Percentiles rank a stretch among this genome's conserved stretches.
Conservation (phyloP, 2,329 filamentous ascomycete genomes). For the Penicillium sp. region DNA sequence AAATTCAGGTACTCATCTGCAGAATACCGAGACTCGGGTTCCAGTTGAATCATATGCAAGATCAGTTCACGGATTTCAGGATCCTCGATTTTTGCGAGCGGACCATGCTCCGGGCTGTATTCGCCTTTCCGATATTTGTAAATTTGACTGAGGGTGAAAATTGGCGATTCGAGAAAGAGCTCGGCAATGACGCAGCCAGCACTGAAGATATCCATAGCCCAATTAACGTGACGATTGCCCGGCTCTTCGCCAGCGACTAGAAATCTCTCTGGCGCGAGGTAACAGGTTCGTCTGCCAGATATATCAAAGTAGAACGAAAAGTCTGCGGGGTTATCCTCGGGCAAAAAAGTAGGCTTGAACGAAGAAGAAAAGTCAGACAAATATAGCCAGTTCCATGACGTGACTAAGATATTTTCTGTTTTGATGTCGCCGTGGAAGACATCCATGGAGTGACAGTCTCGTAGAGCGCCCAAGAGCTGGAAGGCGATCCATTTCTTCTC, state of each 20-base stretch:
- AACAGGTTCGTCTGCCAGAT: conserved; percentile 86
- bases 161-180: conserved; percentile 88
- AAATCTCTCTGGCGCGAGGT: conserved; percentile 92
- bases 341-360: conserved; percentile 90
- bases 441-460: conserved; percentile 85
- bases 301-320: conserved; percentile 98
- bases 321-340: conserved; percentile 94
- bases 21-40: conserved; percentile 87
- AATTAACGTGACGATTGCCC: conserved; percentile 65
- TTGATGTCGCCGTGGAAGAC: conserved; percentile 98
- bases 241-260: conserved; percentile 67
- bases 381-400: conserved; percentile 99
- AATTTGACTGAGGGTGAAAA: conserved; percentile 96
- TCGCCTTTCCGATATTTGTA: conserved; percentile 92
- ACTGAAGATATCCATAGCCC: conserved; percentile 99
- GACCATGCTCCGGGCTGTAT: conserved; percentile 80
- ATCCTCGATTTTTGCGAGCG: conserved; percentile 84
- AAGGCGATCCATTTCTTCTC: conserved; percentile 99
- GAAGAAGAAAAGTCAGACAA: conserved; percentile 94
- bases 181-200: conserved; percentile 96
- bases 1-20: conserved; percentile 93
- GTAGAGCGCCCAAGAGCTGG: conserved; percentile 85
- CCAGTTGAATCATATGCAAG: conserved; percentile 91
- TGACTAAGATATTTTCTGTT: conserved; percentile 93
- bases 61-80: conserved; percentile 84